Percentiles rank a stretch among this genome's conserved stretches.
phyloP scores from a whole-genome alignment of 768 basidiomycete genomes.

The Leccinum ochraceum region DNA sequence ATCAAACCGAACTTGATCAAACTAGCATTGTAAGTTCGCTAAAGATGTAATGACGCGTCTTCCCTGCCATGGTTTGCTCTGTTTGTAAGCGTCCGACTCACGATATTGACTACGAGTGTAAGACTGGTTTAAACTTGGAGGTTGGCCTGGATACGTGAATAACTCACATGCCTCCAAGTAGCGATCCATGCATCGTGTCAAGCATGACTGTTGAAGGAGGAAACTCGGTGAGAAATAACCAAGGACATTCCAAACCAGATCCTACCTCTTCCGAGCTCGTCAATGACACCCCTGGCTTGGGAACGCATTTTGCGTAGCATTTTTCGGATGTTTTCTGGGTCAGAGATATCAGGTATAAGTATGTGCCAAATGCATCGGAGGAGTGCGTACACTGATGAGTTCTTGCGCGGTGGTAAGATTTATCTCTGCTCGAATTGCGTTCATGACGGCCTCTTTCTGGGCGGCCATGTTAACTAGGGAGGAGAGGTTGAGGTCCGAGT shows the following conservation, averaged over 20 bases:
- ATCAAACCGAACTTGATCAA: neutral
- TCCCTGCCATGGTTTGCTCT: slow-evolving; percentile 43
- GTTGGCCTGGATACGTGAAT: neutral
- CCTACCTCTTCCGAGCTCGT: slow-evolving; percentile 72
- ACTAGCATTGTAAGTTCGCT: neutral
- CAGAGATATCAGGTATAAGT: slow-evolving; percentile 1
- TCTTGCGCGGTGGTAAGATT: slow-evolving; percentile 77
- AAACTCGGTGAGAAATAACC: neutral
- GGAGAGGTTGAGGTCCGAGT: neutral
- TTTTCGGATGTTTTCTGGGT: slow-evolving; percentile 75
- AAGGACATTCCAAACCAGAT: neutral
- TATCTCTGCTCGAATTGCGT: slow-evolving; percentile 66
- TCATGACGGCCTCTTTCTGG: slow-evolving; percentile 53
- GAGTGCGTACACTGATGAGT: slow-evolving; percentile 62
- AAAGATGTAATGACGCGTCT: slow-evolving; percentile 14
- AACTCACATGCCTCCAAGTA: slow-evolving; percentile 85
- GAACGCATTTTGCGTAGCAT: slow-evolving; percentile 75
- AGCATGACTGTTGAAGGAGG: slow-evolving; percentile 55
- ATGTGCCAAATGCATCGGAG: neutral
- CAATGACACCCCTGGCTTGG: slow-evolving; percentile 71
- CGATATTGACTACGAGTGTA: slow-evolving; percentile 64
- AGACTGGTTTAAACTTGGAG: slow-evolving; percentile 4
- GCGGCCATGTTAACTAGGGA: slow-evolving; percentile 41
- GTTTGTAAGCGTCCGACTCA: slow-evolving; percentile 65
- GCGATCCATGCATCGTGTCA: slow-evolving; percentile 74